Conservation (phyloP, 495 filamentous ascomycete species). For the Rostrohypoxylon terebratum region DNA sequence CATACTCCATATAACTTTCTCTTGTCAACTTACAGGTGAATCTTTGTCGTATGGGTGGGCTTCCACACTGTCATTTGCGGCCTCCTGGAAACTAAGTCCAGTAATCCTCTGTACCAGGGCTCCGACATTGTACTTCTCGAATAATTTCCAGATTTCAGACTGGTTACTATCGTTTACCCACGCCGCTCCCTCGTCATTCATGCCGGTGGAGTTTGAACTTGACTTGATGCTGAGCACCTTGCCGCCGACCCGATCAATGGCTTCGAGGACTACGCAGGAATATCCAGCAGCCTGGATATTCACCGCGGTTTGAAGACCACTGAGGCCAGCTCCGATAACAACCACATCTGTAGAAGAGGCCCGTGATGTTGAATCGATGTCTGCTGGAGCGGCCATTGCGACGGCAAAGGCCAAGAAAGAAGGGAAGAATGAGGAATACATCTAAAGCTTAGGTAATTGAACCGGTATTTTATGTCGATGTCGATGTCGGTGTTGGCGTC, state of each 20-base stretch:
- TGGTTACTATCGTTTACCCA: conserved; percentile 66
- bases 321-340: conserved; percentile 61
- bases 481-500: not conserved
- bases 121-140: conserved; percentile 52
- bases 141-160: conserved; percentile 52
- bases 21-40: conserved; percentile 47
- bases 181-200: conserved; percentile 60
- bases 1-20: no score
- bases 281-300: conserved; percentile 52
- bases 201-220: conserved; percentile 40
- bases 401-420: not conserved
- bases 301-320: conserved; percentile 56
- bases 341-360: conserved; percentile 50
- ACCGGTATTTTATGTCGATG: not conserved
- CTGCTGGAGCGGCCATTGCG: not conserved
- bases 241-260: conserved; percentile 62
- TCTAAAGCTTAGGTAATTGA: not conserved
- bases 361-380: not conserved
- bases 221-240: conserved; percentile 54
- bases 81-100: conserved; percentile 52
- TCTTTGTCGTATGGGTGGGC: conserved; percentile 49
- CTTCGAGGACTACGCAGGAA: conserved; percentile 59
- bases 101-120: conserved; percentile 55
- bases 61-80: conserved; percentile 40
- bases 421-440: not conserved